Percentiles rank a stretch among this genome's conserved stretches.
Conservation (phyloP, 2,329 filamentous ascomycete genomes). For the Nemania sp. region DNA sequence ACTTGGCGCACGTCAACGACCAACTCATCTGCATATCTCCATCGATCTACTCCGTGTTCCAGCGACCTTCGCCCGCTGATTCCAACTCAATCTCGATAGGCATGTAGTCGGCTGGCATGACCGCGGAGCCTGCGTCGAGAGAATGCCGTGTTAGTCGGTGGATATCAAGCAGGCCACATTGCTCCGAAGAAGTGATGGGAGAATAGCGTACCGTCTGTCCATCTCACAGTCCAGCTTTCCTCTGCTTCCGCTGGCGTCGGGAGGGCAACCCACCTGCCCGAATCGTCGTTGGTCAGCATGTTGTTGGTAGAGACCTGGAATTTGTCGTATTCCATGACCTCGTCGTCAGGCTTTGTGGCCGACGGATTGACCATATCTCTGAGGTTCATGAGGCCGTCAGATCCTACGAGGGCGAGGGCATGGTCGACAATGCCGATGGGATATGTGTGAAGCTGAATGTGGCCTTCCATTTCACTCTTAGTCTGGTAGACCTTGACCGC, state of each 20-base stretch:
- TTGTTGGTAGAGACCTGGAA: conserved; percentile 36
- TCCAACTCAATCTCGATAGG: conserved; percentile 41
- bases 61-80: conserved; percentile 30
- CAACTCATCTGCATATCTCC: neutral
- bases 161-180: neutral
- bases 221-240: conserved; percentile 41
- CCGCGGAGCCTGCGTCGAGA: conserved; percentile 27
- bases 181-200: neutral
- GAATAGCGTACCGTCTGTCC: conserved; percentile 43
- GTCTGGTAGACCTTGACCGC: conserved; percentile 39
- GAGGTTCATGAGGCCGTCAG: conserved; percentile 39
- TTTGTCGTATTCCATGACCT: conserved; percentile 40
- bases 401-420: conserved; percentile 44
- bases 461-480: conserved; percentile 32
- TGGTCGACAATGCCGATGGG: conserved; percentile 43
- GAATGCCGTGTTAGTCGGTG: conserved; percentile 9
- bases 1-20: conserved; percentile 16
- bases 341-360: conserved; percentile 30
- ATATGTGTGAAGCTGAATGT: conserved; percentile 44
- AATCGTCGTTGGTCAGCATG: conserved; percentile 30
- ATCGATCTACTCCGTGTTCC: conserved; percentile 27
- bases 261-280: conserved; percentile 43
- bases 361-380: conserved; percentile 41
- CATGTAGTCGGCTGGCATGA: conserved; percentile 41
- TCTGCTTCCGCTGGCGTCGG: conserved; percentile 31